Base-by-base conservation (phyloP, 257 asterid genomes). In the Prunella vulgaris region DNA sequence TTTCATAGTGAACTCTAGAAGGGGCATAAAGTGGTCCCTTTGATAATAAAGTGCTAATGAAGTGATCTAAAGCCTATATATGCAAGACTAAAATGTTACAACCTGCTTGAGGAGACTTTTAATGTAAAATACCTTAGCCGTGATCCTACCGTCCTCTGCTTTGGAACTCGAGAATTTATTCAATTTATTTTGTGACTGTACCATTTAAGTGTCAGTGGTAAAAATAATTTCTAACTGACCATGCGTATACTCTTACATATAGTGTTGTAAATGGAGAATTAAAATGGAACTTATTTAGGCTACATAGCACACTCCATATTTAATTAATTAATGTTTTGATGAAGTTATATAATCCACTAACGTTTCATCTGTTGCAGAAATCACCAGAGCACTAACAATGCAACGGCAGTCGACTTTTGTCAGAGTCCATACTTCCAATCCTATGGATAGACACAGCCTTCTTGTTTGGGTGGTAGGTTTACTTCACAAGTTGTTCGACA, bases 371-470 rank as follows among this genome's bases (percentile, higher is more conserved):
- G 59, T 38, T 22, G 66, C 87, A 90, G 96, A 83, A 52, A 84
- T 81, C 71, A 87, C 96, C 9, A 79, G 86, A 79, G 92, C 84
- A 64, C 73, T 80, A 87, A 92, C 98, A 30, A 75, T 89, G 85
- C 84, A 74, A 60, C 84, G 98, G 82, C 98, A 92, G 56, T 87
- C 98, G 2, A 89, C 90, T 49, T 92, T 92, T 74, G 98, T 89
- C 54, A 86, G 93, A 82, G 90, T 78, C 68, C 96, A 92, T 52
- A 84, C 93, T 51, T 89, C 98, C 64, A 83, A 79, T 86, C 88
- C 90, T 68, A 80, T 86, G 84, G 80, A 87, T 73, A 82, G 84
- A 73, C 83, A 86, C 71, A 70, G 86, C 33, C 48, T 87, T 68
- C 84, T 92, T 38, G 82, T 92, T 78, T 92, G 96, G 96, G 92